Conservation (phyloP, 768 basidiomycete species). For the Artomyces pyxidatus region DNA sequence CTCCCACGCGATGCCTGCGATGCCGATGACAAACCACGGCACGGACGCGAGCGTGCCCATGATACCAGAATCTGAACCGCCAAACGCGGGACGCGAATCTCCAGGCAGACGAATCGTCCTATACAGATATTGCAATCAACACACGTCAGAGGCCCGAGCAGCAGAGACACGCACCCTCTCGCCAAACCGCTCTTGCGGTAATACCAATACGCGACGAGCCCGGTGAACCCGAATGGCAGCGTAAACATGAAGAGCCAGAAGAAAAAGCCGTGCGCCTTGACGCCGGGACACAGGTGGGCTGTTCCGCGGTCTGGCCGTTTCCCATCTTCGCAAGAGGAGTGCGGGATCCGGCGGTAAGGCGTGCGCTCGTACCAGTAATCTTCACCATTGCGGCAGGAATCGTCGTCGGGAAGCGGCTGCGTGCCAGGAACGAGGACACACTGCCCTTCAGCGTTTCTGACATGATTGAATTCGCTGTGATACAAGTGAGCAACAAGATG, state of each 20-base stretch:
- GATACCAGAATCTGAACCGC: conserved; percentile 36
- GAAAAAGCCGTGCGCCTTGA: conserved; percentile 59
- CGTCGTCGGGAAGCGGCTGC: conserved; percentile 50
- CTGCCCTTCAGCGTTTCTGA: conserved; percentile 54
- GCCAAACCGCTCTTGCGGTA: conserved; percentile 65
- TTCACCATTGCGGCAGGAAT: conserved; percentile 50
- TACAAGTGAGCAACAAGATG: not conserved
- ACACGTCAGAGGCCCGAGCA: no score
- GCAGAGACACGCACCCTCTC: conserved; percentile 51
- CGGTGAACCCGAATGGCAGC: conserved; percentile 72
- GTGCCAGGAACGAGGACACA: conserved; percentile 77
- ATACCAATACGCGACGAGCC: conserved; percentile 74
- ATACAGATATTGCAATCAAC: no score
- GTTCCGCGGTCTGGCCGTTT: conserved; percentile 67
- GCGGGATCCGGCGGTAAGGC: conserved; percentile 82
- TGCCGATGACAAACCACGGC: conserved; percentile 82
- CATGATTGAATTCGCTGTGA: conserved; percentile 89
- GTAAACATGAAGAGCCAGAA: conserved; percentile 82
- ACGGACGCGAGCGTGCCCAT: conserved; percentile 77
- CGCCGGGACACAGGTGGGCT: conserved; percentile 73
- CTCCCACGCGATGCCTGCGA: conserved; percentile 67
- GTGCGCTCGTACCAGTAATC: conserved; percentile 95
- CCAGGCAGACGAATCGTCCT: conserved; percentile 78
- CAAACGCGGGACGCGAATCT: conserved; percentile 28
- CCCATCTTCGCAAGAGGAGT: conserved; percentile 82